A percentile compares a stretch with the other conserved stretches of the same genome.
These are phyloP conservation scores for Canna indica DNA, from an alignment of 176 grass and related monocot species.

Conservation along the genomic window DNA sequence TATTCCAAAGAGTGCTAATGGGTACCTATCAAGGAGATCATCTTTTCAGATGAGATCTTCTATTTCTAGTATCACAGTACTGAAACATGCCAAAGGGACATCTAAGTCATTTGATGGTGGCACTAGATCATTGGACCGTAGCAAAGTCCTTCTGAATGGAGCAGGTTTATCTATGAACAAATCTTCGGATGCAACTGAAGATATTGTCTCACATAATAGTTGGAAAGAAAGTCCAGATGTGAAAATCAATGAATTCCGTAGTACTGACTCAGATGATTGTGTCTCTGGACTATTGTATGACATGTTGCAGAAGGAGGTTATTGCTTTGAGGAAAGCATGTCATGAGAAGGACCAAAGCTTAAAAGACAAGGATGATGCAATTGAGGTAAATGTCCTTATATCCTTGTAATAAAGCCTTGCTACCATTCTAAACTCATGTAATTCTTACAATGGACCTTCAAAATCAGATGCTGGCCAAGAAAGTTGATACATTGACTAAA, in stretches of 20 bases:
- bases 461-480: slow-evolving; percentile 83
- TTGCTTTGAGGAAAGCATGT: slow-evolving; percentile 71
- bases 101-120: slow-evolving; percentile 95
- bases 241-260: slow-evolving; percentile 35
- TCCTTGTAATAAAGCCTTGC: background rate
- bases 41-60: slow-evolving; percentile 87
- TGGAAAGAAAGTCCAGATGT: slow-evolving; percentile 34
- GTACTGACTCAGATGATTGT: slow-evolving; percentile 43
- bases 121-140: slow-evolving; percentile 41
- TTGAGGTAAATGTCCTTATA: slow-evolving; percentile 46
- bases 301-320: slow-evolving; percentile 86
- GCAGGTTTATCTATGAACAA: slow-evolving; percentile 36
- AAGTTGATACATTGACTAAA: slow-evolving; percentile 91
- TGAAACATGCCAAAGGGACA: slow-evolving; percentile 86
- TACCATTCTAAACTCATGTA: background rate
- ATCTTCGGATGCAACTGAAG: slow-evolving; percentile 51
- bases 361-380: slow-evolving; percentile 91
- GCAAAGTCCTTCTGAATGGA: slow-evolving; percentile 56
- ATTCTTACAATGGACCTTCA: slow-evolving; percentile 7
- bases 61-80: slow-evolving; percentile 50
- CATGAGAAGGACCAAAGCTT: slow-evolving; percentile 88
- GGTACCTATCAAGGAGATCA: slow-evolving; percentile 53
- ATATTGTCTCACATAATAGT: slow-evolving; percentile 44
- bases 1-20: slow-evolving; percentile 56
- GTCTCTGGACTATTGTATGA: slow-evolving; percentile 85